Evolutionary conservation across 169 alveolate species (phyloP), one percentile per base, ranked within the genome.

Genomic region (Plasmodium yoelii): DNA sequence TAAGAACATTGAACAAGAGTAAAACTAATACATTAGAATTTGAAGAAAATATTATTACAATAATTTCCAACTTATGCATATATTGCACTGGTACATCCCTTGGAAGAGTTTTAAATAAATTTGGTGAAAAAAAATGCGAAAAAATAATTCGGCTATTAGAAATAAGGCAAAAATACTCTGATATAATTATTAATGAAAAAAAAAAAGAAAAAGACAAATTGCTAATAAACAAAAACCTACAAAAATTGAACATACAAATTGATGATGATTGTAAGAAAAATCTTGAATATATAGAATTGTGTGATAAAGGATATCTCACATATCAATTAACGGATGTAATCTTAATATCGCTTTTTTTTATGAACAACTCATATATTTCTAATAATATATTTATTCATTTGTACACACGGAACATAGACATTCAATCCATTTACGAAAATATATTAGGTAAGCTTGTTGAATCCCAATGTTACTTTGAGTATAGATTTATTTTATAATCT

Each of bases 51-150:
- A 82, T 82, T 13, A 67, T 82, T 26, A 82, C 82, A 26, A 47
- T 82, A 18, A 82, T 82, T 39, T 82, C 90, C n/a, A 82, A 82
- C 34, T 82, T 82, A 39, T 65, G 73, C 15, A 15, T 82, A 26
- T 47, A 53, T 59, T 82, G 90, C 24, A 82, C 84, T 2, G 84
- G 34, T n/a, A 82, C 90, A 39, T 82, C 34, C 13, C 72, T 67
- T 8, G 82, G 73, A 5, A 82, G 90, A 82, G 90, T 82, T 12
- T 82, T 82, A 34, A 82, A 67, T 60, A 82, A 82, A 67, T 82
- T 82, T 82, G 90, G 90, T 1, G 90, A 82, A 82, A 82, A 82
- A 15, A 82, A 82, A 82, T 82, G 90, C 44, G 90, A 82, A 67
- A 82, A 82, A 53, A 67, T 82, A 26, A 61, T 68, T 39, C 68